Evolutionary conservation across 1,284 basidiomycete genomes (phyloP).

Genomic region (Apiotrichum gamsii): DNA sequence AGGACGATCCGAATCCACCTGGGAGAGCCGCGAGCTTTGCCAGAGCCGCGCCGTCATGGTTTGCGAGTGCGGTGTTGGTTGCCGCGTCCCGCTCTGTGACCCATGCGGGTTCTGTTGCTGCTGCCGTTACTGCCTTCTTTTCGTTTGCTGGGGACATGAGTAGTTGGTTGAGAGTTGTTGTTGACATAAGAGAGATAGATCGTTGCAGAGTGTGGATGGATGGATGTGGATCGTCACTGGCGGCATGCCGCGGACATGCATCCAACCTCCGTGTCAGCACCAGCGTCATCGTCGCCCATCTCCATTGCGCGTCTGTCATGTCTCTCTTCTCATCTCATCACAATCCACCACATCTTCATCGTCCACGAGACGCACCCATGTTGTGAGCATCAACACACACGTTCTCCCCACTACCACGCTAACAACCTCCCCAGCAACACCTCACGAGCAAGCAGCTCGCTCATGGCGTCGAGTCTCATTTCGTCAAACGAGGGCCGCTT

Average conservation of each 20-base stretch:
- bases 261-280: too few species aligned
- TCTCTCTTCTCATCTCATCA: background rate
- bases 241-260: too few species aligned
- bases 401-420: too few species aligned
- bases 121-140: too few species aligned
- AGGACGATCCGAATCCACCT: slow-evolving; percentile 41
- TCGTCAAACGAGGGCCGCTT: slow-evolving; percentile 7
- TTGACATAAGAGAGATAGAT: too few species aligned
- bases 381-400: slow-evolving; percentile 19
- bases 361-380: slow-evolving; percentile 21
- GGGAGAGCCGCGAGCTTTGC: slow-evolving; percentile 35
- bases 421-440: slow-evolving; percentile 26
- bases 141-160: too few species aligned
- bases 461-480: slow-evolving; percentile 6
- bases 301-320: background rate
- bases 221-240: too few species aligned
- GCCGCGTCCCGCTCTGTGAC: slow-evolving; percentile 23
- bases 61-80: slow-evolving; percentile 29
- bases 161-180: too few species aligned
- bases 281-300: slow-evolving; percentile 3
- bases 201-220: too few species aligned
- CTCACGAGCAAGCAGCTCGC: slow-evolving; percentile 21
- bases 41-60: slow-evolving; percentile 27
- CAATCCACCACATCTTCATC: background rate
- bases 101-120: too few species aligned